Conservation (phyloP, 768 basidiomycete genomes). For the Russula olivacea region DNA sequence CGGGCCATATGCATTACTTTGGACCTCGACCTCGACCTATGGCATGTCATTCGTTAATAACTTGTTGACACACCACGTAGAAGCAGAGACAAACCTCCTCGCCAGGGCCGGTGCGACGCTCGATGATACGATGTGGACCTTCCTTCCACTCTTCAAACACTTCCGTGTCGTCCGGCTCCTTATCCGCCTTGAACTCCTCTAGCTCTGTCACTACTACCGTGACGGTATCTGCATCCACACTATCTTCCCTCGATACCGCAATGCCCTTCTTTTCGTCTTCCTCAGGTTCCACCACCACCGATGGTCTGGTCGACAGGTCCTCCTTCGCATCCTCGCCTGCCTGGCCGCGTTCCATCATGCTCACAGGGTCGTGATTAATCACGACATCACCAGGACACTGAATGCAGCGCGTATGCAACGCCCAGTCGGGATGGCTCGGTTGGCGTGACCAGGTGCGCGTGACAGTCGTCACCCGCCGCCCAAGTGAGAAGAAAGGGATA, state of each 20-base stretch:
- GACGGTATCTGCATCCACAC: slow-evolving; percentile 9
- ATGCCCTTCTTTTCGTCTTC: slow-evolving; percentile 27
- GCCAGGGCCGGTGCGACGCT: slow-evolving; percentile 51
- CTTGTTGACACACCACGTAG: not conserved
- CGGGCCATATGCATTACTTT: slow-evolving; percentile 31
- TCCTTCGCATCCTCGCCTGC: slow-evolving; percentile 28
- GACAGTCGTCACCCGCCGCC: slow-evolving; percentile 81
- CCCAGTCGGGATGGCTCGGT: slow-evolving; percentile 67
- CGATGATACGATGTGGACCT: slow-evolving; percentile 60
- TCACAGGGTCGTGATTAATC: slow-evolving; percentile 68
- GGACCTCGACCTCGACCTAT: slow-evolving; percentile 36
- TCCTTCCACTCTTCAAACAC: slow-evolving; percentile 59
- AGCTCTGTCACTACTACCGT: slow-evolving; percentile 21
- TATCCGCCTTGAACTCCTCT: slow-evolving; percentile 33
- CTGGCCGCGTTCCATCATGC: slow-evolving; percentile 48
- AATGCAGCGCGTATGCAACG: slow-evolving; percentile 67
- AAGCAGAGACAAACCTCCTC: slow-evolving; percentile 49
- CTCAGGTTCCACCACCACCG: slow-evolving; percentile 24
- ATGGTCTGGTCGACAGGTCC: not conserved
- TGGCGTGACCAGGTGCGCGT: slow-evolving; percentile 88
- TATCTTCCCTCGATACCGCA: slow-evolving; percentile 22
- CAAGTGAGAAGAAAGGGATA: slow-evolving; percentile 91
- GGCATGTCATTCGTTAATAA: not conserved
- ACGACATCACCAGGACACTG: slow-evolving; percentile 69
- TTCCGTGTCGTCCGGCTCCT: slow-evolving; percentile 42